These are phyloP conservation scores for Fusarium oligoseptatum DNA, from an alignment of 2,329 filamentous ascomycete genomes.

Conservation along the genomic window DNA sequence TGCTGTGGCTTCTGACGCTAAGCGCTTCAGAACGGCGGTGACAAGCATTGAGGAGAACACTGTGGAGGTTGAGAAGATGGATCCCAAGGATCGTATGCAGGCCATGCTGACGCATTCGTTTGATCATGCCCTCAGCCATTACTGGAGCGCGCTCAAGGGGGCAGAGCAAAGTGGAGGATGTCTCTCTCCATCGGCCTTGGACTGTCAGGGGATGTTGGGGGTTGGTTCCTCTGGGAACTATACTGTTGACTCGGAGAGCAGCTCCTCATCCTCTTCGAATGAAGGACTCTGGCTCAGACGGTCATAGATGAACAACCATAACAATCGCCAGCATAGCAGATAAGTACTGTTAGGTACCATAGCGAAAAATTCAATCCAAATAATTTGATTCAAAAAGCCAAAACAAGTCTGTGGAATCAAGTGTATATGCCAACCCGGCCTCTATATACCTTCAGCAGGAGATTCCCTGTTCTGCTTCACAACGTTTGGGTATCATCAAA, in stretches of 20 bases:
- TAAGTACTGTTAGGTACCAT: background rate
- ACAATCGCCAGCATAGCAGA: background rate
- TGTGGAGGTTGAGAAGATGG: constrained; percentile 3
- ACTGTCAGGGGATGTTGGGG: constrained; percentile 17
- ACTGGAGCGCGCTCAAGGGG: constrained; percentile 21
- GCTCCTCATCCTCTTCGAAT: background rate
- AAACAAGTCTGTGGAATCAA: background rate
- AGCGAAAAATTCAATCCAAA: background rate
- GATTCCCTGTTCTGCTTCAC: constrained; percentile 5
- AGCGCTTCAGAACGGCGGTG: constrained; percentile 7
- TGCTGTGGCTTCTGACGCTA: background rate
- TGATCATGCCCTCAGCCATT: constrained; percentile 16
- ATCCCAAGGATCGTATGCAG: constrained; percentile 17
- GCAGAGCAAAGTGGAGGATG: constrained; percentile 1
- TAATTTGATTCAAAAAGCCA: background rate
- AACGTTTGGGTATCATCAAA: constrained; percentile 45
- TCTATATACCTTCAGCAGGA: background rate
- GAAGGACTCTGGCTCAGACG: background rate
- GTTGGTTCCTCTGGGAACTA: background rate
- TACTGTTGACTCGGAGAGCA: background rate
- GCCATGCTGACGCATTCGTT: constrained; percentile 17
- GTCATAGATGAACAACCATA: background rate
- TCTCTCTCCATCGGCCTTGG: constrained; percentile 15
- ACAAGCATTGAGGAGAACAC: background rate
- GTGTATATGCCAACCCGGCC: background rate